phyloP scores from a whole-genome alignment of 23 red algal genomes.

The Rhodosorus marinus region DNA sequence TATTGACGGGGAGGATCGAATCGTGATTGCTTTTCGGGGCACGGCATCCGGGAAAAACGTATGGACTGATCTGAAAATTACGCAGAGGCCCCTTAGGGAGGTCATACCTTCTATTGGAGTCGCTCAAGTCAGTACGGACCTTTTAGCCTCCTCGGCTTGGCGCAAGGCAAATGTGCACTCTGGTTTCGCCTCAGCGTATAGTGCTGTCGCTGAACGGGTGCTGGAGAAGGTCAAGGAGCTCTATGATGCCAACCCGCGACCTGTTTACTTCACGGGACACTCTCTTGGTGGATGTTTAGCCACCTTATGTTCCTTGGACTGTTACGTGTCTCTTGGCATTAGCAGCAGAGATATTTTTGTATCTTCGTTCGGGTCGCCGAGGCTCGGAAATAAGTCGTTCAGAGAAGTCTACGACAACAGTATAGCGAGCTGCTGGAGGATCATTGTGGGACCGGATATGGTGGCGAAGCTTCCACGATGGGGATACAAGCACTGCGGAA shows the following conservation, averaged over 20 bases:
- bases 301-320: conserved; percentile 36
- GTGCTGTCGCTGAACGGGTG: conserved; percentile 21
- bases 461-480: conserved; percentile 38
- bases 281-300: conserved; percentile 39
- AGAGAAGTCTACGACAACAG: conserved; percentile 22
- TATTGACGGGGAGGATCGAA: conserved; percentile 48
- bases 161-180: conserved; percentile 28
- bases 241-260: conserved; percentile 13
- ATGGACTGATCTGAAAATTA: conserved; percentile 51
- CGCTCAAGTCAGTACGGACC: conserved; percentile 8
- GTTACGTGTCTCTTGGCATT: conserved; percentile 13
- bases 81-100: neutral
- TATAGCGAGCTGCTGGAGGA: conserved; percentile 27
- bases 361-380: conserved; percentile 41
- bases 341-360: conserved; percentile 27
- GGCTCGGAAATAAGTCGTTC: conserved; percentile 30
- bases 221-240: conserved; percentile 20
- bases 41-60: conserved; percentile 68
- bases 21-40: conserved; percentile 66
- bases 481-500: conserved; percentile 41
- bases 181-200: conserved; percentile 37
- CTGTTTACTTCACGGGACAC: conserved; percentile 49
- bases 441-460: conserved; percentile 32
- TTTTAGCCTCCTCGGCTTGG: conserved; percentile 18
- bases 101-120: neutral